Evolutionary conservation across 129 eudicot genomes (phyloP).

Genomic region (Flaveria linearis): DNA sequence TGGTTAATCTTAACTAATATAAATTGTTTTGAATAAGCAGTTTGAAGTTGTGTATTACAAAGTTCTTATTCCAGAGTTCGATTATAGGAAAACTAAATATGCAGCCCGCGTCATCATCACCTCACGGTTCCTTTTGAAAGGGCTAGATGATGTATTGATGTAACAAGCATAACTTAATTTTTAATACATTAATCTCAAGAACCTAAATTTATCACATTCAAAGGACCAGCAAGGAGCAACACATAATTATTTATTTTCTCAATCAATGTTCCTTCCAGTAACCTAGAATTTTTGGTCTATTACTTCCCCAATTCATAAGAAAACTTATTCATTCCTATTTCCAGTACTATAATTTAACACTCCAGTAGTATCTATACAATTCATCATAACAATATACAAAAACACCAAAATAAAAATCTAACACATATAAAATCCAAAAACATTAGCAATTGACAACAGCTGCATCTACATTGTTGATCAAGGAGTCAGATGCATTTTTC

Average conservation of each 20-base stretch:
- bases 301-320: conserved; percentile 5
- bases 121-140: conserved; percentile 18
- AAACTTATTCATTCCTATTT: not conserved
- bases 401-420: conserved; percentile 13
- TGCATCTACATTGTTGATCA: conserved; percentile 19
- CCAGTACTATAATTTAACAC: not conserved
- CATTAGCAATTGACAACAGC: not conserved
- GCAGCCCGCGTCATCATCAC: conserved; percentile 9
- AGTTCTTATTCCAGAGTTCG: conserved; percentile 6
- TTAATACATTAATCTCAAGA: not conserved
- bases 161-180: conserved; percentile 1
- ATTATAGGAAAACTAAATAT: not conserved
- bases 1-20: not conserved
- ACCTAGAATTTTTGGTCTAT: conserved; percentile 1
- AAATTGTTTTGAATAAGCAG: not conserved
- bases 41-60: not conserved
- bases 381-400: not conserved
- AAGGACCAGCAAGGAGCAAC: conserved; percentile 15
- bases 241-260: not conserved
- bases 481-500: not conserved
- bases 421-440: not conserved
- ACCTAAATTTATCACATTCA: conserved; percentile 11
- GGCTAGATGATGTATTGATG: not conserved
- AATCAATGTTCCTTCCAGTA: conserved; percentile 19
- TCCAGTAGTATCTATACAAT: not conserved